Base-by-base conservation (phyloP, 1,284 basidiomycete species). In the Sporisorium graminicola region DNA sequence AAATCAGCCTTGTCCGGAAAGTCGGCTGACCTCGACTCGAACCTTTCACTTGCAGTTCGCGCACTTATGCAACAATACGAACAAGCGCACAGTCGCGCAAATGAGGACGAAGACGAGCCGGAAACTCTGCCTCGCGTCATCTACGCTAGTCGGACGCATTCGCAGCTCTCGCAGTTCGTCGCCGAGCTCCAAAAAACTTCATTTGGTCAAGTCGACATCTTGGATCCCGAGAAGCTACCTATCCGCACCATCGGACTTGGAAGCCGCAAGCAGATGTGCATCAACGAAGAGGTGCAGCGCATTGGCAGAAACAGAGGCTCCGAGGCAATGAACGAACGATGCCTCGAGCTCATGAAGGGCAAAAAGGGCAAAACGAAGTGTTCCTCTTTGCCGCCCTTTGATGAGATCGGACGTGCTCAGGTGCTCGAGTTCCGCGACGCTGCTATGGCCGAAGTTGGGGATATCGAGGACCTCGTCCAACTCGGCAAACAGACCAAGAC, bases 91-190 rank as follows among this genome's bases (percentile, higher is more conserved):
- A 46, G 43, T 24, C 26, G 77, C 74, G 60, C 29, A 5, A 47
- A 87, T 7, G 76, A 74, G 20, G 65, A 74, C 31, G 65, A 77
- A 18, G 71, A 72, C 14, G 68, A 77, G 42, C 56, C 80, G 88
- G 89, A 78, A 43, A 80, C 78, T 12, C 70, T 62, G 18, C 85
- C 83, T 22, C 77, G 85, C 31, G 91, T 99, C 61, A 95, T 92
- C 84, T 98, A 95, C 84, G 93, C 94, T 0, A 98, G 95, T 0
- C 89, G 97, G 31, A 99, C 96, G 0, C 96, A 99, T 86, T 94
- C 94, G 2, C 96, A 99, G 83, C 90, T 99, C 3, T 90, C 94
- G 1, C 96, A 99, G 85, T 90, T 98, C 14, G 89, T 96, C 13
- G 90, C 92, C 5, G 97, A 99, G 86, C 88, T 98, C 9, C 89